Conservation (phyloP, 805 yeast genomes). For the Pichia cabralensis region DNA sequence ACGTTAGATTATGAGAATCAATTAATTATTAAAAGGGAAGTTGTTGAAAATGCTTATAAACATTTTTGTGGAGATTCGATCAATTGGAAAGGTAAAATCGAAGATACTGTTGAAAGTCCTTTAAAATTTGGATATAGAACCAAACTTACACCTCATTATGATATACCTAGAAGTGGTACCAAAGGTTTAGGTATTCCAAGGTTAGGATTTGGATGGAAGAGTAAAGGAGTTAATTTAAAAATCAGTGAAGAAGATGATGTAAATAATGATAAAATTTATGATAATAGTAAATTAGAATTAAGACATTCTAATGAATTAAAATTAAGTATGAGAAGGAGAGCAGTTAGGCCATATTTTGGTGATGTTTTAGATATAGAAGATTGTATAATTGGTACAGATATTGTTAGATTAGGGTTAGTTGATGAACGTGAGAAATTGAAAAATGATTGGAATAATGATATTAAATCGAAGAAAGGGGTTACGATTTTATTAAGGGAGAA, state of each 20-base stretch:
- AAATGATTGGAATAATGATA: conserved; percentile 25
- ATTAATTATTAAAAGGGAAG: conserved; percentile 57
- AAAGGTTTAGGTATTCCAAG: conserved; percentile 37
- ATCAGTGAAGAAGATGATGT: background rate
- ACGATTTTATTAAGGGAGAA: conserved; percentile 80
- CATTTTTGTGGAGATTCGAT: conserved; percentile 38
- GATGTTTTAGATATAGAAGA: conserved; percentile 93
- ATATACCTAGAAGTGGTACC: conserved; percentile 13
- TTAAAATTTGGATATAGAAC: conserved; percentile 72
- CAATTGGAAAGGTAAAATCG: conserved; percentile 30
- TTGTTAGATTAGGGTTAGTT: conserved; percentile 62
- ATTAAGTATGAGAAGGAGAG: conserved; percentile 8
- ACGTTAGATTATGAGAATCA: conserved; percentile 65
- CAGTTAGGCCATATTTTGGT: conserved; percentile 30
- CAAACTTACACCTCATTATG: conserved; percentile 91
- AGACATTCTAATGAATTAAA: conserved; percentile 5
- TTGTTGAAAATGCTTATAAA: conserved; percentile 73
- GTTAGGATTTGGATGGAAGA: conserved; percentile 84
- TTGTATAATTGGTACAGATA: conserved; percentile 78
- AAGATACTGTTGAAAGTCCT: conserved; percentile 52
- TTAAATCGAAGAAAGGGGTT: conserved; percentile 50
- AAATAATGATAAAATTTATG: conserved; percentile 1
- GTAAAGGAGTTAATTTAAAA: conserved; percentile 50
- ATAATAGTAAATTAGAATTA: conserved; percentile 4
- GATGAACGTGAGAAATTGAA: conserved; percentile 55